Evolutionary conservation across 169 alveolate genomes (phyloP), one percentile per base, ranked within the genome.

Genomic region (Plasmodium ovale): DNA sequence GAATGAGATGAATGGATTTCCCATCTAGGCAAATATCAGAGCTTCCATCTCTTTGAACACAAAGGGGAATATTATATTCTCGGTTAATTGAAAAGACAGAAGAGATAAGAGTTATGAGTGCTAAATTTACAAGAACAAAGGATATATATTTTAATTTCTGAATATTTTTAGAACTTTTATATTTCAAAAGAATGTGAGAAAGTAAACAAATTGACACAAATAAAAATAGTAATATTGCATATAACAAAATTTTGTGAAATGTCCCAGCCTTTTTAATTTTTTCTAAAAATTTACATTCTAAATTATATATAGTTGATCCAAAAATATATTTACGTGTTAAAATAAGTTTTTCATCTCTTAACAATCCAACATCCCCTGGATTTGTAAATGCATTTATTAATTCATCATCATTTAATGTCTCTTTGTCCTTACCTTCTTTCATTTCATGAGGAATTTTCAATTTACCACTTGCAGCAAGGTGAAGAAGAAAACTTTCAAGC

Each of bases 11-110:
- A 23, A 65, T 49, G 14, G 91, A 84, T 16, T 31, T 14, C 2
- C 91, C 91, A 56, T 69, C 87, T 19, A 51, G n/a, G 37, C 91
- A 84, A 9, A 67, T 84, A n/a, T 67, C 91, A 0, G 91, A 67
- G n/a, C 91, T 84, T 0, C 91, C 91, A 53, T 84, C 91, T 39
- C n/a, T 35, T 60, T 67, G 79, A 0, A 84, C 91, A 68, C 91
- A 84, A 19, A 84, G 62, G 2, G 91, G 91, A 29, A 84, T 84
- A 60, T 84, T 84, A 42, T 84, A 84, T 29, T 29, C 72, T n/a
- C 74, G 51, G 44, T 68, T 69, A 5, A 84, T 60, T 7, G 74
- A 84, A 67, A 68, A 84, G n/a, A 84, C 21, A 4, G 87, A 68
- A 4, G 87, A 68, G 9, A 69, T 68, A 60, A 84, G 39, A 19